Conservation (phyloP, 208 protist genomes). For the Leishmania tropica region DNA sequence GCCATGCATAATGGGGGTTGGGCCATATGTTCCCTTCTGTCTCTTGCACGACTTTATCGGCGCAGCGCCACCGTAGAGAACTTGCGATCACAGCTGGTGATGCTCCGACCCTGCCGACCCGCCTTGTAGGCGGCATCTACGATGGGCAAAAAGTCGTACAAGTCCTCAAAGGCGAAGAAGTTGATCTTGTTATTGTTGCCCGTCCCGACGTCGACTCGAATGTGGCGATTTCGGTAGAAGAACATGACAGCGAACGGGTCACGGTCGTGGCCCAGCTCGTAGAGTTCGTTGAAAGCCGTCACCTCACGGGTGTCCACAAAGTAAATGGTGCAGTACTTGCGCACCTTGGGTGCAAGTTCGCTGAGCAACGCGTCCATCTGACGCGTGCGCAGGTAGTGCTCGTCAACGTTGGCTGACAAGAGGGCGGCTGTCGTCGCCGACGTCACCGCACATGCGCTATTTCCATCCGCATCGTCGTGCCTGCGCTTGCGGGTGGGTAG, state of each 20-base stretch:
- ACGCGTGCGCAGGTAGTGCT: slow-evolving; percentile 67
- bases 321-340: slow-evolving; percentile 84
- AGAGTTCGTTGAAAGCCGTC: slow-evolving; percentile 98
- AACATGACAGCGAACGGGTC: slow-evolving; percentile 99
- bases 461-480: slow-evolving; percentile 12
- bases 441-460: background rate
- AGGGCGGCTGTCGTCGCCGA: slow-evolving; percentile 2
- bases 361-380: slow-evolving; percentile 76
- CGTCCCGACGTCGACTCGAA: slow-evolving; percentile 99
- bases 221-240: slow-evolving; percentile 99
- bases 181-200: slow-evolving; percentile 99
- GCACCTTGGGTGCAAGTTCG: slow-evolving; percentile 74
- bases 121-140: slow-evolving; percentile 97
- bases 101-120: slow-evolving; percentile 94
- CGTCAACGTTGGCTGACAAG: slow-evolving; percentile 19
- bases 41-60: slow-evolving; percentile 7
- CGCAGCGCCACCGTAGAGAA: slow-evolving; percentile 91
- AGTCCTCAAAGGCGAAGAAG: slow-evolving; percentile 95
- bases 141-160: slow-evolving; percentile 98
- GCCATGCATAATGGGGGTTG: background rate
- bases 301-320: slow-evolving; percentile 86
- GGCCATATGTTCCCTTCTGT: too few relatives aligned
- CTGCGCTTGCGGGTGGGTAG: slow-evolving; percentile 18
- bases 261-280: slow-evolving; percentile 96
- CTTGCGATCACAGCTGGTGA: slow-evolving; percentile 97